Conservation (phyloP, 345 rosid genomes). For the Atalantia buxifolia region DNA sequence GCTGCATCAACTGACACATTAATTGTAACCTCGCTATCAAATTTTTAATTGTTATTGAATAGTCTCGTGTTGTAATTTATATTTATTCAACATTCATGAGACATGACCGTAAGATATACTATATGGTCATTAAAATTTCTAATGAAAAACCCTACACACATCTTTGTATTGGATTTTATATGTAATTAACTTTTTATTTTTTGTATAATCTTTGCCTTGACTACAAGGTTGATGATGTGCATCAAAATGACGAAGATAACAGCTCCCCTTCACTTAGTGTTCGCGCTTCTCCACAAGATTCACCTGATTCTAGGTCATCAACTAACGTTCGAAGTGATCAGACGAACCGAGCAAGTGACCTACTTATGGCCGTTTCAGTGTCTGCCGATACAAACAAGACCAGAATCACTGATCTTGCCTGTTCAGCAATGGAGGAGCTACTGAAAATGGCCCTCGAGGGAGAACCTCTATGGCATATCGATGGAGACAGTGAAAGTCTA, state of each 20-base stretch:
- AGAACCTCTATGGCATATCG: constrained; percentile 31
- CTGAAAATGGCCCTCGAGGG: constrained; percentile 20
- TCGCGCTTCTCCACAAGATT: constrained; percentile 9
- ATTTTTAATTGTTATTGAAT: no score
- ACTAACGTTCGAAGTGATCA: background rate
- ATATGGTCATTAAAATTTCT: background rate
- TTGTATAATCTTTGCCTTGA: background rate
- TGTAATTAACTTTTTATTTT: background rate
- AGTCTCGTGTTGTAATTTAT: background rate
- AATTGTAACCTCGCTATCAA: background rate
- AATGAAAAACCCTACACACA: background rate
- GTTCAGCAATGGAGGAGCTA: constrained; percentile 31
- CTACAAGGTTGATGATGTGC: background rate
- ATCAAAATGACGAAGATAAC: background rate
- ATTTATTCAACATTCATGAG: background rate
- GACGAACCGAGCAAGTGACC: constrained; percentile 27
- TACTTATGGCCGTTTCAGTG: constrained; percentile 37
- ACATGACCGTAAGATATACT: background rate
- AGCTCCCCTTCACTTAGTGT: background rate
- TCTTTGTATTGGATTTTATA: no score
- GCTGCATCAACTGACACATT: background rate
- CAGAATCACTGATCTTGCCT: constrained; percentile 22
- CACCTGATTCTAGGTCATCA: constrained; percentile 13
- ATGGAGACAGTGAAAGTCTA: background rate
- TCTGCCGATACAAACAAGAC: constrained; percentile 21